Base-by-base conservation (phyloP, 2,329 filamentous ascomycete species). In the Nemania sp. region DNA sequence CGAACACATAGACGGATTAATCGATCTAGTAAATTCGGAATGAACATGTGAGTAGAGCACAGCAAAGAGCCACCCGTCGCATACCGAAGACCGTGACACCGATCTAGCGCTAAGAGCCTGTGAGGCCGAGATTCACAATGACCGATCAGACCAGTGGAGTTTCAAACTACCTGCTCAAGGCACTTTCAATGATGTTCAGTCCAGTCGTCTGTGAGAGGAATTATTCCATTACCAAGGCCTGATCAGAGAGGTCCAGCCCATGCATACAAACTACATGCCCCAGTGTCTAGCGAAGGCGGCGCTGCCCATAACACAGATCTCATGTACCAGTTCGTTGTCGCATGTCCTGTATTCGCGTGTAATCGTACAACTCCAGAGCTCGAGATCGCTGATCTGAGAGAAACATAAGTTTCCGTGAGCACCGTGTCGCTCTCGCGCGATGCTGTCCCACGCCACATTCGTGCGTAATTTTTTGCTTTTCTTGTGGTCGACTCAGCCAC, bases 401-500 rank as follows among this genome's bases (percentile, higher is more conserved):
- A 42, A 20, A 47, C 42, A 31, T 23, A 43, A 31, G 30, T 54
- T 49, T 43, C 34, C 30, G 19, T 30, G 46, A 41, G 48, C 24
- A 19, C 33, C 31, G 22, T 50, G 22, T 44, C 19, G 47, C 17
- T 17, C 31, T 34, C 6, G 33, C 40, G 31, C 30, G n/a, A 41
- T 37, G 22, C 24, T 12, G 37, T 37, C 31, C 14, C 30, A 40
- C 43, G n/a, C n/a, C n/a, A n/a, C n/a, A n/a, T n/a, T n/a, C n/a
- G n/a, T n/a, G n/a, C 19, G 12, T 24, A 14, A 14, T 40, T 43
- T 19, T 8, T 31, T 36, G n/a, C 15, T 15, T 5, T 20, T 17
- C 12, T 30, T 6, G 7, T 15, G 3, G n/a, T n/a, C n/a, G 15
- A 5, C 19, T 48, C 55, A 70, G 31, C 62, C 64, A 15, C 79